Evolutionary conservation across 2,329 filamentous ascomycete genomes (phyloP), one percentile per base, ranked within the genome.

Genomic region (Spiromastix sp.): DNA sequence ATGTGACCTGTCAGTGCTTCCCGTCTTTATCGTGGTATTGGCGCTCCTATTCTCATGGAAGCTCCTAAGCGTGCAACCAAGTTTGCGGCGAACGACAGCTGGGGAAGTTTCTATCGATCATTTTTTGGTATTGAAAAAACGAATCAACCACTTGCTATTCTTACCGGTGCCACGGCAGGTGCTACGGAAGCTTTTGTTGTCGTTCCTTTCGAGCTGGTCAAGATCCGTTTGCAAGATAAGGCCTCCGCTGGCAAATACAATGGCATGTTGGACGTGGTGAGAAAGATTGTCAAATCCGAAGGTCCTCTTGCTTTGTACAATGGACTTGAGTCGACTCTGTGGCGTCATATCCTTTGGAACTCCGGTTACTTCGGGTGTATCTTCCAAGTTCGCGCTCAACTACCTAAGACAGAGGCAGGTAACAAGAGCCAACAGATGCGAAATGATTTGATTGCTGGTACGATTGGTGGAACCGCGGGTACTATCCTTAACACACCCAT

Each of bases 21-120:
- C 43, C 79, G 89, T 48, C 72, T 98, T 42, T 98, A 98, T 70
- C 85, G 91, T 48, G 91, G 91, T 55, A 98, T 98, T 62, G 79
- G 75, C 29, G 89, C 91, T 17, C 91, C 91, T 33, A 96, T 98
- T 55, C 74, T 96, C 48, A 98, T 98, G 89, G 89, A 96, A 65
- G 87, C 87, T 38, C 80, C 84, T 63, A 94, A 94, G 76, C 74
- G 86, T 66, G 89, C 89, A 28, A 96, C 85, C 68, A 98, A 98
- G 65, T 98, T 98, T 64, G 89, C 91, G 30, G 91, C 91, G 65
- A 98, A 98, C 66, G 91, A 98, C 60, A 85, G 89, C 60, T 98
- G 91, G 91, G 91, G 91, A 52, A 78, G 86, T 64, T 74, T 95
- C 64, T 98, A 93, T 71, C 83, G 86, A 57, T 81, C 81, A 48